Evolutionary conservation across 257 asterid species (phyloP).

Genomic region (Penstemon newberryi): DNA sequence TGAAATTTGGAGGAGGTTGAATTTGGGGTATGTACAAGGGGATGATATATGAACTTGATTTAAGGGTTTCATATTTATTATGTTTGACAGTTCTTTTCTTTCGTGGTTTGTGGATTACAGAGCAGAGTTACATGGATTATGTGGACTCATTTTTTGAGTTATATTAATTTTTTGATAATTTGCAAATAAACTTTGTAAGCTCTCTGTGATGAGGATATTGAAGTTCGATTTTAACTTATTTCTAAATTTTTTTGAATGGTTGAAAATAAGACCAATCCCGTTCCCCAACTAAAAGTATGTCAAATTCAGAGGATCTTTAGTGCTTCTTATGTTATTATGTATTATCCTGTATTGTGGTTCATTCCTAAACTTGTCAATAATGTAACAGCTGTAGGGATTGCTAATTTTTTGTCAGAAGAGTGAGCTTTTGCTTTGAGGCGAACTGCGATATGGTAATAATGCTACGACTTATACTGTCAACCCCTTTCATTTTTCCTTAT

Average conservation of each 20-base stretch:
- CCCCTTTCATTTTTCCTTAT: no score
- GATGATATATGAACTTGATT: not conserved
- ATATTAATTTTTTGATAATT: no score
- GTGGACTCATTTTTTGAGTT: no score
- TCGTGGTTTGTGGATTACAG: no score
- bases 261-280: constrained; percentile 4
- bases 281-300: not conserved
- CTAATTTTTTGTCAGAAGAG: not conserved
- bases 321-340: constrained; percentile 27
- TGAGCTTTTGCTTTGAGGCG: not conserved
- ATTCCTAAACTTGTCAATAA: no score
- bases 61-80: not conserved
- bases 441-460: constrained; percentile 44
- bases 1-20: not conserved
- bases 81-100: no score
- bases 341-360: constrained; percentile 11
- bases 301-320: not conserved
- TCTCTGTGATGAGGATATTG: not conserved
- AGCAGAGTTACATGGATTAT: no score
- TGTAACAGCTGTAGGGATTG: constrained; percentile 26
- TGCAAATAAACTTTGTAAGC: not conserved
- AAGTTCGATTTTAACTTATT: not conserved
- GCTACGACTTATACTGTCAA: not conserved
- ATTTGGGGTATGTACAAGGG: constrained; percentile 13
- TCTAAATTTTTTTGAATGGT: not conserved